Base-by-base conservation (phyloP, 2,329 filamentous ascomycete genomes). In the Cladorrhinum sp. region DNA sequence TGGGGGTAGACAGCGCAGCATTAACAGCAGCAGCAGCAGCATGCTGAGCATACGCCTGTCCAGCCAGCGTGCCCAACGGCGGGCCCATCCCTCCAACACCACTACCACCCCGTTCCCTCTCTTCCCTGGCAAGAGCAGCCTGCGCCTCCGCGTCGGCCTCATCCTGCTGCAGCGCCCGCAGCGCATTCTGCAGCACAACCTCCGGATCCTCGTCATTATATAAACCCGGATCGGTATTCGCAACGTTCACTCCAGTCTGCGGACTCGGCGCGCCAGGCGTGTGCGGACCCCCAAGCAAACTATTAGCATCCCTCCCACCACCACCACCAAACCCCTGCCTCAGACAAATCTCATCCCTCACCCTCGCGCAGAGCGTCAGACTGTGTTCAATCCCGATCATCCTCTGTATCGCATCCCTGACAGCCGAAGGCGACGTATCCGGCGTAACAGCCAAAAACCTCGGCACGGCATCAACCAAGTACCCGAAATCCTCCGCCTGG, bases 401-500 rank as follows among this genome's bases (percentile, higher is more conserved):
- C 53, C 82, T 80, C 50, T 84, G 72, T 39, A 87, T 74, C 56
- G 81, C 77, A 59, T 88, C 85, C 49, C 80, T 78, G 60, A 88
- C 86, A 51, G 82, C 80, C 46, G 82, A 78, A 0, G 85, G 85
- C 57, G 82, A 85, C 1, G 83, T 86, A 63, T 86, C 83, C 26
- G 82, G 70, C 9, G 77, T 78, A 62, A 88, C 78, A 63, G 73
- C 78, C 80, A 87, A 85, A 70, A 86, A 80, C 57, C 83, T 79
- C 16, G 83, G 83, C 5, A 88, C 76, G 57, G 81, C 82, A 62
- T 87, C 84, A 68, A 83, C 78, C 2, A 88, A 76, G 70, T 87
- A 88, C 50, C 77, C 76, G 30, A 88, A 79, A 66, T 86, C 83
- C 57, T 83, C 80, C 65, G 82, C 80, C 18, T 75, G 75, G 1